Evolutionary conservation across 2,329 filamentous ascomycete species (phyloP).

Genomic region (Tolypocladium guangdongense): DNA sequence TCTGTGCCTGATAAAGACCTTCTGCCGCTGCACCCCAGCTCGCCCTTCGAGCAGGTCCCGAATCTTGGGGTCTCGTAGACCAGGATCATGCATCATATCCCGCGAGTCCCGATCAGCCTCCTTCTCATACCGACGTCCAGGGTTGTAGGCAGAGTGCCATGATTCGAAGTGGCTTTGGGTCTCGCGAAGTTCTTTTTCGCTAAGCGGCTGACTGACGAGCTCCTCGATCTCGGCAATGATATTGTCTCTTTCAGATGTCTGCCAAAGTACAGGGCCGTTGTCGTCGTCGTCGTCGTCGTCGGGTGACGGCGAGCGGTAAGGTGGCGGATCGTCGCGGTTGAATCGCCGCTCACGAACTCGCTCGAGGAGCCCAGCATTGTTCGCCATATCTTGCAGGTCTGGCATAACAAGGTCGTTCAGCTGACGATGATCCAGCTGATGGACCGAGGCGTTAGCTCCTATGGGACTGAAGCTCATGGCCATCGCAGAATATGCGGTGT

Average conservation of each 20-base stretch:
- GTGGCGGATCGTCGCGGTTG: neutral
- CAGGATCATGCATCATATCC: neutral
- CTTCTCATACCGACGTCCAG: neutral
- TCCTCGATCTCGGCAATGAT: neutral
- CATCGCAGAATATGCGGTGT: neutral
- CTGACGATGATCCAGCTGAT: neutral
- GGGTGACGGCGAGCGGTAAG: neutral
- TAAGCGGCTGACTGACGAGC: neutral
- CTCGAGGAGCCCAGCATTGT: neutral
- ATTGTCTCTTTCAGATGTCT: neutral
- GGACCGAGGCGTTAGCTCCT: neutral
- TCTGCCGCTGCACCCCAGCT: neutral
- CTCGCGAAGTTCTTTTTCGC: neutral
- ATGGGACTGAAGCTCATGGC: neutral
- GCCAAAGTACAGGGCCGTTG: neutral
- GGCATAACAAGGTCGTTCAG: neutral
- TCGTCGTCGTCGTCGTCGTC: neutral
- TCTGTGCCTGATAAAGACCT: neutral
- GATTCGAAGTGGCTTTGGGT: neutral
- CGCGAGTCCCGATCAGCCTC: neutral
- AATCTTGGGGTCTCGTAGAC: neutral
- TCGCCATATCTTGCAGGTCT: neutral
- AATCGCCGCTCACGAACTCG: neutral
- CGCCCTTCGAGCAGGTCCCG: too few relatives aligned
- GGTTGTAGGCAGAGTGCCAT: neutral